phyloP scores from a whole-genome alignment of 1,139 yeast species.

The Kazachstania sp. region DNA sequence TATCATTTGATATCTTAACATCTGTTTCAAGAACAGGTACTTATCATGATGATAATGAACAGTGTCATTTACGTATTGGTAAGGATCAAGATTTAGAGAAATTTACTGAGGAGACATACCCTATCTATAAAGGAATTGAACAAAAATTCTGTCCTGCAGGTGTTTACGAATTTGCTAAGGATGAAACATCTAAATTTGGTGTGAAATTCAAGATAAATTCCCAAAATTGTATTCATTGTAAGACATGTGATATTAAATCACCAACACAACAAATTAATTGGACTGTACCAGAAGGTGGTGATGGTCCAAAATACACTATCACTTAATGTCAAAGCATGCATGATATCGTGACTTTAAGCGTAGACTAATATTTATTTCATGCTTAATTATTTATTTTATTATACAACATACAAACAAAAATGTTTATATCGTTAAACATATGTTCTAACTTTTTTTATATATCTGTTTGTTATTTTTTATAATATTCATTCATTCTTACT shows the following conservation, averaged over 20 bases:
- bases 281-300: conserved; percentile 98
- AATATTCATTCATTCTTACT: neutral
- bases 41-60: conserved; percentile 89
- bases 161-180: conserved; percentile 85
- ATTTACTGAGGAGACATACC: conserved; percentile 64
- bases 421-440: neutral
- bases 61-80: conserved; percentile 76
- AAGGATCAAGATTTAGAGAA: conserved; percentile 51
- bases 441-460: neutral
- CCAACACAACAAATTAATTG: conserved; percentile 92
- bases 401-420: neutral
- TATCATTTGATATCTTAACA: conserved; percentile 84
- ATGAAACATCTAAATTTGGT: conserved; percentile 48
- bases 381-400: conserved; percentile 6
- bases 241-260: conserved; percentile 94
- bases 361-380: conserved; percentile 1
- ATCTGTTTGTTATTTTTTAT: neutral
- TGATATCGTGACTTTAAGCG: neutral
- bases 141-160: conserved; percentile 97
- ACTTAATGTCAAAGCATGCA: neutral
- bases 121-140: conserved; percentile 77
- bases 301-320: conserved; percentile 75
- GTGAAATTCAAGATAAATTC: conserved; percentile 87
- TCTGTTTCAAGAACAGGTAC: conserved; percentile 95
- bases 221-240: conserved; percentile 96